A percentile compares a stretch with the other conserved stretches of the same genome.
Evolutionary conservation across 345 rosid species (phyloP).

Genomic region (Salix suchowensis): DNA sequence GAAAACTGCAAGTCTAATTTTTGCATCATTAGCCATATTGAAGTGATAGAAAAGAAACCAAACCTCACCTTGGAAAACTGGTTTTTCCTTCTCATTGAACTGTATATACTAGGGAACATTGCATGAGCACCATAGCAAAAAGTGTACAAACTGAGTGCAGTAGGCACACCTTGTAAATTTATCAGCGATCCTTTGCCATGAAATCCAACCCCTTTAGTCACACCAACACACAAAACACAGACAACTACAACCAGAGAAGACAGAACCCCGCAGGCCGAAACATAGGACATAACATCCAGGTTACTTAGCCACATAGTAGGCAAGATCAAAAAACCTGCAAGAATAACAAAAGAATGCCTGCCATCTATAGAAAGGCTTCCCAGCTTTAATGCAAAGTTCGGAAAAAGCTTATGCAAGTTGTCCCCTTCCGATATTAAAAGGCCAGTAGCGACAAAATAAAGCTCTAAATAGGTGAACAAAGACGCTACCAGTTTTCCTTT

Average conservation of each 20-base stretch:
- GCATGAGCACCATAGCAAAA: conserved; percentile 50
- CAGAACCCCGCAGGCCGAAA: conserved; percentile 45
- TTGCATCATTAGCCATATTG: no score
- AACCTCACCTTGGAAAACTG: conserved; percentile 36
- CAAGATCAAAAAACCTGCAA: conserved; percentile 30
- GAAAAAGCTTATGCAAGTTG: conserved; percentile 40
- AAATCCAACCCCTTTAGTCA: conserved; percentile 29
- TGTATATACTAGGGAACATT: conserved; percentile 41
- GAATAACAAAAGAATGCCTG: conserved; percentile 29
- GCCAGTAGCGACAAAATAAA: conserved; percentile 45
- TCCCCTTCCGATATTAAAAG: conserved; percentile 45
- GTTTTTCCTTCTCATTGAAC: conserved; percentile 37
- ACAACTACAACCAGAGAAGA: conserved; percentile 32
- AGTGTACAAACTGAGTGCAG: conserved; percentile 35
- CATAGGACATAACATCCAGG: conserved; percentile 34
- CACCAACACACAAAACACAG: conserved; percentile 37
- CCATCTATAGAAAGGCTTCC: conserved; percentile 26
- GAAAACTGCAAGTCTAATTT: no score
- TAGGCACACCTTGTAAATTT: conserved; percentile 37
- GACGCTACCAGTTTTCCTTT: conserved; percentile 39
- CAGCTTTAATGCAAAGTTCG: conserved; percentile 23
- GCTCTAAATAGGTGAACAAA: conserved; percentile 33
- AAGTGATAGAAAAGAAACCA: no score
- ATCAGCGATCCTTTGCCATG: conserved; percentile 29
- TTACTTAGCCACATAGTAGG: conserved; percentile 41